Conservation (phyloP, 2,329 filamentous ascomycete species). For the Penicillium sp. region DNA sequence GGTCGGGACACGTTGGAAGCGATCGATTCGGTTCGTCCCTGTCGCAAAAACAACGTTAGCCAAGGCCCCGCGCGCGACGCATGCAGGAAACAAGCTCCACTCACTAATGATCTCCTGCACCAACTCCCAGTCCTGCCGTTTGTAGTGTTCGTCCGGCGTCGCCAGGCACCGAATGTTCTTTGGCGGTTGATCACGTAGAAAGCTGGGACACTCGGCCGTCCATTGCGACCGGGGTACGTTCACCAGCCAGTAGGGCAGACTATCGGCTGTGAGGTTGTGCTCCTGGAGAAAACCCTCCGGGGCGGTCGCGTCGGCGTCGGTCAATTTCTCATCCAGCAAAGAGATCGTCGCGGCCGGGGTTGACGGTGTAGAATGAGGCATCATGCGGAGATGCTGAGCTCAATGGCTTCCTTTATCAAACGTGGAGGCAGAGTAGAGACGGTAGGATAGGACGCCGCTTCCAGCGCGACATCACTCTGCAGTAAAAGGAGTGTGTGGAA, state of each 20-base stretch:
- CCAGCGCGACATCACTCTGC: conserved; percentile 10
- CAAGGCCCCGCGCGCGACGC: background rate
- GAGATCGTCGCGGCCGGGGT: conserved; percentile 26
- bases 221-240: conserved; percentile 67
- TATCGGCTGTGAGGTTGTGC: conserved; percentile 10
- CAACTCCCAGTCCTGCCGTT: conserved; percentile 64
- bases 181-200: conserved; percentile 59
- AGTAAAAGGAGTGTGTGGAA: background rate
- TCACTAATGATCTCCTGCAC: conserved; percentile 61
- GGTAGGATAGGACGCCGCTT: background rate
- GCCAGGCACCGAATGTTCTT: conserved; percentile 71
- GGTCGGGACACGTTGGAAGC: conserved; percentile 73
- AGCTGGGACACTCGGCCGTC: conserved; percentile 68
- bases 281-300: conserved; percentile 14
- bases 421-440: background rate
- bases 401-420: background rate
- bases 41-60: conserved; percentile 1
- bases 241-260: conserved; percentile 73
- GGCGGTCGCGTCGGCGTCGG: conserved; percentile 13
- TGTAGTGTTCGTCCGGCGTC: conserved; percentile 67
- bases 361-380: conserved; percentile 12
- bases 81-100: conserved; percentile 16
- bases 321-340: conserved; percentile 23
- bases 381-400: background rate
- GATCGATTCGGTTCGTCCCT: conserved; percentile 67